Evolutionary conservation across 2,329 filamentous ascomycete genomes (phyloP).

Genomic region (Fusarium transvaalense): DNA sequence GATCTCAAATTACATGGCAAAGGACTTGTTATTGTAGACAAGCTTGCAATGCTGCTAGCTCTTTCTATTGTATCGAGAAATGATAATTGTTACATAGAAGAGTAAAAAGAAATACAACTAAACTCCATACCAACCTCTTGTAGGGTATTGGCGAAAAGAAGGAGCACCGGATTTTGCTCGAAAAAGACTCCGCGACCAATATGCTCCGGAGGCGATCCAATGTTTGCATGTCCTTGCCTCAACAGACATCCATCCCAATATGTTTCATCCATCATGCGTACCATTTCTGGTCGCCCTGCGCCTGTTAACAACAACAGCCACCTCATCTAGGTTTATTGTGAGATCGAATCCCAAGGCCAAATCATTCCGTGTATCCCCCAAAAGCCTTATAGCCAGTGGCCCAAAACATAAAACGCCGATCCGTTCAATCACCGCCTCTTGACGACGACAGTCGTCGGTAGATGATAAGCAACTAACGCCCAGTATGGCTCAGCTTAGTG

Average conservation of each 20-base stretch:
- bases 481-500: conserved; percentile 36
- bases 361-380: conserved; percentile 19
- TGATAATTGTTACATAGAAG: conserved; percentile 27
- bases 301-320: conserved; percentile 28
- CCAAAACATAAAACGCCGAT: conserved; percentile 40
- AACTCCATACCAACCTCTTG: conserved; percentile 25
- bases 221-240: conserved; percentile 25
- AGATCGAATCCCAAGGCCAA: conserved; percentile 28
- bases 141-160: conserved; percentile 36
- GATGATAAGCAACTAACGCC: conserved; percentile 28
- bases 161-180: conserved; percentile 16
- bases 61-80: conserved; percentile 17
- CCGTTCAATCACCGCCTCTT: conserved; percentile 35
- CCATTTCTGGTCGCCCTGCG: conserved; percentile 29
- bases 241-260: conserved; percentile 35
- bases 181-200: conserved; percentile 26
- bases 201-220: conserved; percentile 28
- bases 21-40: conserved; percentile 1
- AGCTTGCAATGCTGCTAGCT: conserved; percentile 6
- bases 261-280: conserved; percentile 44
- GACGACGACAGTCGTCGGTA: conserved; percentile 33
- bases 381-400: conserved; percentile 21
- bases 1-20: conserved; percentile 6
- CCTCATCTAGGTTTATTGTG: conserved; percentile 35
- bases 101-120: not conserved